A percentile compares a stretch with the other conserved stretches of the same genome.
Conservation (phyloP, 257 asterid genomes). For the Nicotiana obtusifolia region DNA sequence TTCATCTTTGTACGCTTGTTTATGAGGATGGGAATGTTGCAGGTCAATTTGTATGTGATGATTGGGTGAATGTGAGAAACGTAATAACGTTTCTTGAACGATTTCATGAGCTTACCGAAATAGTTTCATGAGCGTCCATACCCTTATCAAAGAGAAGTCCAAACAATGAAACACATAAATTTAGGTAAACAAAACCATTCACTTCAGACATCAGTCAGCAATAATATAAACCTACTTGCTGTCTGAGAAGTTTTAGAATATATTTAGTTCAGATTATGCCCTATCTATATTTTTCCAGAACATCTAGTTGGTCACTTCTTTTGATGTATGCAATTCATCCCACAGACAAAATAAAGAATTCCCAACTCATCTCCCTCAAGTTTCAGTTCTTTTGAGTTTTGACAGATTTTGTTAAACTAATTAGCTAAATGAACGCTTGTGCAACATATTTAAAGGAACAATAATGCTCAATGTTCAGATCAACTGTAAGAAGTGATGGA, state of each 20-base stretch:
- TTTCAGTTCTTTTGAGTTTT: neutral
- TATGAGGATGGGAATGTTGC: too few species aligned
- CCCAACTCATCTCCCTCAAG: neutral
- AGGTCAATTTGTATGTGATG: too few species aligned
- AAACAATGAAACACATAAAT: neutral
- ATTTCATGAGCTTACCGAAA: too few species aligned
- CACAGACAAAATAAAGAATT: neutral
- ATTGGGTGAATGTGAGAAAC: too few species aligned
- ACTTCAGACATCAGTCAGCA: neutral
- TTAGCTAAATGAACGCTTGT: neutral
- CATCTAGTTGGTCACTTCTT: neutral
- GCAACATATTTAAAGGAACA: neutral
- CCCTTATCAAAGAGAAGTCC: slow-evolving; percentile 16
- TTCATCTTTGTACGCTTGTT: too few species aligned
- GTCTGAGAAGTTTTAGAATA: neutral
- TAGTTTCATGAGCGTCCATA: slow-evolving; percentile 66
- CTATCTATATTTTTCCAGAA: neutral
- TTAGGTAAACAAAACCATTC: neutral
- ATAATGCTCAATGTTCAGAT: neutral
- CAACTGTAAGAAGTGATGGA: neutral
- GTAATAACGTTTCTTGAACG: too few species aligned
- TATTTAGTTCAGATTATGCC: neutral
- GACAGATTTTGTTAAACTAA: neutral
- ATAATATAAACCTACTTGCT: neutral
- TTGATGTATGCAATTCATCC: neutral